Evolutionary conservation across 192 early-diverging fungal species (phyloP).

Genomic region (Radiomyces spectabilis): DNA sequence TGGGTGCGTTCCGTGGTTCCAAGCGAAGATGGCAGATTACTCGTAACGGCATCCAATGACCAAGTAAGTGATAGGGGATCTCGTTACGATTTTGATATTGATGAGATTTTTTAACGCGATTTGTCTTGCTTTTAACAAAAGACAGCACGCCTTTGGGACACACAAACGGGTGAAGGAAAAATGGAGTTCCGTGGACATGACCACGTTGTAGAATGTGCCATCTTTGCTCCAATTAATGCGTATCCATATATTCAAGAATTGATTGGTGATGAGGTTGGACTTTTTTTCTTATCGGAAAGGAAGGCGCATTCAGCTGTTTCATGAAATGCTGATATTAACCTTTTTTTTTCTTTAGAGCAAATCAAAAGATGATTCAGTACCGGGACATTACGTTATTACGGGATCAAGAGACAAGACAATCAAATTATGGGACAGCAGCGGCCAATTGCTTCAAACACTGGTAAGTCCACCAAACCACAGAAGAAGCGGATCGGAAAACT

Average conservation of each 20-base stretch:
- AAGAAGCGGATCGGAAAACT: no score
- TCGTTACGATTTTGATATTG: background rate
- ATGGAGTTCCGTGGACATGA: constrained; percentile 84
- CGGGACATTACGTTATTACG: constrained; percentile 69
- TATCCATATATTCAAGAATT: constrained; percentile 64
- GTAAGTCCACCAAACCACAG: no score
- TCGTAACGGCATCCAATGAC: constrained; percentile 81
- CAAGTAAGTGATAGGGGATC: constrained; percentile 44
- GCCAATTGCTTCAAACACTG: constrained; percentile 69
- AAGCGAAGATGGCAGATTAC: constrained; percentile 59
- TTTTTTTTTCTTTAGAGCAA: constrained; percentile 19
- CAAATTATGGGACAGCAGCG: constrained; percentile 75
- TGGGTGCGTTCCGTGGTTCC: constrained; percentile 80
- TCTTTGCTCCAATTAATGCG: constrained; percentile 69
- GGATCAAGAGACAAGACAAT: constrained; percentile 90
- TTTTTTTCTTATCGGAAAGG: background rate
- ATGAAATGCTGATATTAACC: background rate
- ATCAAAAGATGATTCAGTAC: constrained; percentile 35
- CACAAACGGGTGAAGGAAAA: constrained; percentile 61
- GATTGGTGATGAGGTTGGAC: constrained; percentile 50
- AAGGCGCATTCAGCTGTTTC: background rate
- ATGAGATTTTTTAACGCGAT: background rate
- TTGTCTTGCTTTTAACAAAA: constrained; percentile 21
- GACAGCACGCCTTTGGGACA: constrained; percentile 83
- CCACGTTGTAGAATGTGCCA: constrained; percentile 90